Percentiles rank a stretch among this genome's conserved stretches.
These are phyloP conservation scores for Irpex lacteus DNA, from an alignment of 1,284 basidiomycete species.

Conservation along the genomic window DNA sequence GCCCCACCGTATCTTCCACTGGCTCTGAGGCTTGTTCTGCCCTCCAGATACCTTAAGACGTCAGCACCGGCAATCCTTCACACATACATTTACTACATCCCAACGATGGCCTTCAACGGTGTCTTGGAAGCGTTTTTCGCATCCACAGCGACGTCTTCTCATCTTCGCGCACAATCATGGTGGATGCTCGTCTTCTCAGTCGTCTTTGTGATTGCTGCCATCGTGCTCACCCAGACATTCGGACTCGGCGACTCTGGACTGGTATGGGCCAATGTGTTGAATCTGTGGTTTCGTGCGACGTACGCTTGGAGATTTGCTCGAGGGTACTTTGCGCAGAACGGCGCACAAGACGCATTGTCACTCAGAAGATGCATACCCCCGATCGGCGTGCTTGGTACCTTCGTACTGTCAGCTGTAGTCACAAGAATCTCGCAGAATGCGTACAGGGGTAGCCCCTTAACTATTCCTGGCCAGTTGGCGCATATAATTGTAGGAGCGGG, in stretches of 20 bases:
- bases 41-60: conserved; percentile 64
- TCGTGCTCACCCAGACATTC: conserved; percentile 43
- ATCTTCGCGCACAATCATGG: conserved; percentile 63
- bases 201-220: conserved; percentile 54
- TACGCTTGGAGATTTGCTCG: conserved; percentile 43
- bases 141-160: conserved; percentile 64
- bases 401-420: conserved; percentile 24
- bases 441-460: conserved; percentile 10
- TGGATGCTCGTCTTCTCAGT: conserved; percentile 72
- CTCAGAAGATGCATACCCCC: conserved; percentile 27
- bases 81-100: conserved; percentile 85
- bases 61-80: conserved; percentile 74
- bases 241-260: conserved; percentile 67
- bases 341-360: conserved; percentile 14
- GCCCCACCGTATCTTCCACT: conserved; percentile 73
- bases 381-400: conserved; percentile 23
- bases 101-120: conserved; percentile 85
- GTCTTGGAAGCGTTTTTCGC: conserved; percentile 87
- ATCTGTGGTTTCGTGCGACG: conserved; percentile 55
- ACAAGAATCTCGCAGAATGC: conserved; percentile 26
- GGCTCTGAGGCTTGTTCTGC: conserved; percentile 69
- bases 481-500: conserved; percentile 28
- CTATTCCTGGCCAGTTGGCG: conserved; percentile 23
- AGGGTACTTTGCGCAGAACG: conserved; percentile 24
- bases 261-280: conserved; percentile 73